Percentiles rank a stretch among this genome's conserved stretches.
These are phyloP conservation scores for Nemania serpens DNA, from an alignment of 2,329 filamentous ascomycete genomes.

Conservation along the genomic window DNA sequence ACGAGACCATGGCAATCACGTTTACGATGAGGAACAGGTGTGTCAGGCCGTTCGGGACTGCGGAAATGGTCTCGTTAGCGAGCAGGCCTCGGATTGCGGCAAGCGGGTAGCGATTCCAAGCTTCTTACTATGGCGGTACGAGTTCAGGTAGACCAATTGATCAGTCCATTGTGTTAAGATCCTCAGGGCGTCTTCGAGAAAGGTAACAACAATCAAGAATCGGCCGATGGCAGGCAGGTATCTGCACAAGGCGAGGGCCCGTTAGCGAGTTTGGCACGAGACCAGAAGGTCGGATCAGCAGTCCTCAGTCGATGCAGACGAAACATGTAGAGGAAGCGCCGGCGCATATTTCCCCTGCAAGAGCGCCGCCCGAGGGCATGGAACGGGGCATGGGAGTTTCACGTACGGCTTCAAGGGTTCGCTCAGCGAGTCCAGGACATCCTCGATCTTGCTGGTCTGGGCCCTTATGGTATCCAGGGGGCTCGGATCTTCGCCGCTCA, in stretches of 20 bases:
- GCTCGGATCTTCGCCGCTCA: conserved; percentile 70
- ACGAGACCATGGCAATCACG: conserved; percentile 82
- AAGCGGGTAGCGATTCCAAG: background rate
- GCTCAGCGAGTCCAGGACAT: conserved; percentile 81
- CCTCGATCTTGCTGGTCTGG: conserved; percentile 98
- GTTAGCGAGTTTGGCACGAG: conserved; percentile 29
- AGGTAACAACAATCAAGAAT: conserved; percentile 97
- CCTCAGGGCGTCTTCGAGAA: conserved; percentile 92
- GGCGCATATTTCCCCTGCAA: background rate
- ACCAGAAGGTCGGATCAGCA: conserved; percentile 1
- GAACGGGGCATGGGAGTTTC: conserved; percentile 15
- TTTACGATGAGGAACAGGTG: conserved; percentile 93
- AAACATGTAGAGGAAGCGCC: background rate
- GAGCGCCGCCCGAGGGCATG: too few relatives aligned
- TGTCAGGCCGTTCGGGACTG: conserved; percentile 86
- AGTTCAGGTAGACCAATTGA: conserved; percentile 88
- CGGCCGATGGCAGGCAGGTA: conserved; percentile 94
- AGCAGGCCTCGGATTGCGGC: background rate
- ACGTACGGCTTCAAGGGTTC: conserved; percentile 95
- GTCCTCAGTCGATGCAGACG: background rate
- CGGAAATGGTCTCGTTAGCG: conserved; percentile 31
- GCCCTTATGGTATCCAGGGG: conserved; percentile 87
- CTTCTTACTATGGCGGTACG: conserved; percentile 84
- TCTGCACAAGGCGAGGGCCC: conserved; percentile 53
- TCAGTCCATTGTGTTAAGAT: conserved; percentile 98